Base-by-base conservation (phyloP, 176 grass and related monocot genomes). In the Cymbopogon citratus region DNA sequence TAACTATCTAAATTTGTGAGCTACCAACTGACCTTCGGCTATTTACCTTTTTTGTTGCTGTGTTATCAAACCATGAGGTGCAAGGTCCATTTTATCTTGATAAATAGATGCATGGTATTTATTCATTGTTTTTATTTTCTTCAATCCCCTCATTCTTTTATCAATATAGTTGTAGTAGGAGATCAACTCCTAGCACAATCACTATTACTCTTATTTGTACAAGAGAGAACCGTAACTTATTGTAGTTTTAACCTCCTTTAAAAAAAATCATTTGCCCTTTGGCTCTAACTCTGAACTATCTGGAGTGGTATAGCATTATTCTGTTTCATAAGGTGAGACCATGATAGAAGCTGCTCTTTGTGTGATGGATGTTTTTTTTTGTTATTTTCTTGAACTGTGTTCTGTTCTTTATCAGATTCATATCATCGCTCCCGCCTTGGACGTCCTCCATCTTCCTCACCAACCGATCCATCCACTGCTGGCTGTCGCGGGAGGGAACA, bases 1-100 rank as follows among this genome's bases (percentile, higher is more conserved):
- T 36, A 89, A 89, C 87, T 64, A 78, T 89, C 87, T 78, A 89
- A 46, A 63, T 89, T 66, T 85, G 87, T 15, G 82, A 89, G 71
- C 83, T 89, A 77, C 87, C 87, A 71, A 85, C 72, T 21, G 72
- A 77, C 57, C 87, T 81, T 71, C 65, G 64, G 27, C 77, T 73
- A 85, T 57, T 89, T 81, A 54, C 24, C 69, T 36, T 85, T 85
- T 89, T 63, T 80, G 87, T 66, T 85, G 87, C 24, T 81, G 87
- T 45, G 44, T 13, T 76, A 43, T 31, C 14, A 59, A 67, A 85
- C 65, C 65, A 34, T 85, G 64, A 66, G 78, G 70, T 81, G 56
- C 4, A 69, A 45, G 18, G 44, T 77, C 43, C 83, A 89, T 89
- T 77, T 81, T 81, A 36, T 81, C 72, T 83, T 81, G 87, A 45